Evolutionary conservation across 345 rosid species (phyloP).

Genomic region (Aegle marmelos): DNA sequence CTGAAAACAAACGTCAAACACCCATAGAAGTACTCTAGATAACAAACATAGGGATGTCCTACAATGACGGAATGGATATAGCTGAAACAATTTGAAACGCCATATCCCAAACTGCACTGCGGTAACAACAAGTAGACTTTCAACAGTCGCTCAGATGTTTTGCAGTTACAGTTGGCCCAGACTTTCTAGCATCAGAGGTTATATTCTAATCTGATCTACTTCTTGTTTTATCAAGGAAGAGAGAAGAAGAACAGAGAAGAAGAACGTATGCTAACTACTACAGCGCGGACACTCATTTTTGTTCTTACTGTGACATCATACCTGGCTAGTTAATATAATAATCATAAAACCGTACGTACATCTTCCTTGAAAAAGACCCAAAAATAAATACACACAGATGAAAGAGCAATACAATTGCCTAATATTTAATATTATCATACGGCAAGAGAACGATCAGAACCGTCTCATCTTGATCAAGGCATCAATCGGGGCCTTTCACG

Average conservation of each 20-base stretch:
- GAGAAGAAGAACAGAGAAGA: too few species aligned
- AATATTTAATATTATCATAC: neutral
- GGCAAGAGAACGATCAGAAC: neutral
- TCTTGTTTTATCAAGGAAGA: slow-evolving; percentile 62
- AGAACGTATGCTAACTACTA: too few species aligned
- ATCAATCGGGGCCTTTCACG: slow-evolving; percentile 23
- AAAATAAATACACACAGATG: too few species aligned
- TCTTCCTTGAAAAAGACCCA: too few species aligned
- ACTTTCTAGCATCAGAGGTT: slow-evolving; percentile 36
- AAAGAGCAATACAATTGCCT: too few species aligned
- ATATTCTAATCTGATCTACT: slow-evolving; percentile 49
- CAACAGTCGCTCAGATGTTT: slow-evolving; percentile 65
- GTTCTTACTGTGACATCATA: too few species aligned
- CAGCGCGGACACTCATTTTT: too few species aligned
- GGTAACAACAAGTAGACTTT: slow-evolving; percentile 78
- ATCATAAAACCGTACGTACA: too few species aligned
- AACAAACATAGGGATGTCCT: too few species aligned
- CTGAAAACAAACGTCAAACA: too few species aligned
- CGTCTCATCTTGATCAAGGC: slow-evolving; percentile 25
- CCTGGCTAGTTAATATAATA: too few species aligned
- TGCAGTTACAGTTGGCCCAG: slow-evolving; percentile 78
- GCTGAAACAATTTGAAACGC: slow-evolving; percentile 74
- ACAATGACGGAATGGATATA: slow-evolving; percentile 35
- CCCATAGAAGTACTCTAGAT: too few species aligned
- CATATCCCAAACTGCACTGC: slow-evolving; percentile 75